Conservation (phyloP, 176 grass and related monocot species). For the Musa schizocarpa region DNA sequence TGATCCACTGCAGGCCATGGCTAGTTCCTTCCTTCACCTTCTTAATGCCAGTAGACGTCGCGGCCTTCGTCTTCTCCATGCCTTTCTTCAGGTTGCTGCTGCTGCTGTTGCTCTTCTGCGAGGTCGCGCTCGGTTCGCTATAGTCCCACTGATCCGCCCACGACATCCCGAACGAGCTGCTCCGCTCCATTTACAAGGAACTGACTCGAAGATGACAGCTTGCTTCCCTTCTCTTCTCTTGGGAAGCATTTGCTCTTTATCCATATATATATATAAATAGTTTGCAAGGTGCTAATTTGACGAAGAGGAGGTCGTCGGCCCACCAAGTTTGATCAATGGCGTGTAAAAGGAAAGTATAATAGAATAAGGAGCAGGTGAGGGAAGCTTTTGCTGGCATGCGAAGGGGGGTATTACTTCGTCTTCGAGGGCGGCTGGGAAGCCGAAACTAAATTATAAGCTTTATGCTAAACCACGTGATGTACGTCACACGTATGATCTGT, state of each 20-base stretch:
- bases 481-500: too few relatives aligned
- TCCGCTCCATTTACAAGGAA: conserved; percentile 17
- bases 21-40: conserved; percentile 71
- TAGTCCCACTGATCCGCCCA: conserved; percentile 50
- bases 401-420: too few relatives aligned
- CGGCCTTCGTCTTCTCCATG: conserved; percentile 49
- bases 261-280: neutral
- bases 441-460: too few relatives aligned
- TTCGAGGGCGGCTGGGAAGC: too few relatives aligned
- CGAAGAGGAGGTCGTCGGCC: neutral
- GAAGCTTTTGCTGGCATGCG: too few relatives aligned
- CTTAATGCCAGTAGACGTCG: conserved; percentile 43
- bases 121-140: neutral
- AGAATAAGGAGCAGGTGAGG: too few relatives aligned
- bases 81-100: conserved; percentile 14
- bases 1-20: conserved; percentile 74
- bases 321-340: too few relatives aligned
- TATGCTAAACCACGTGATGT: too few relatives aligned
- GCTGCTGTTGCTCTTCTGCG: neutral
- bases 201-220: too few relatives aligned
- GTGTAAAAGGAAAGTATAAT: too few relatives aligned
- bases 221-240: neutral
- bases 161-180: conserved; percentile 18
- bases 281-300: neutral
- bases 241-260: too few relatives aligned